phyloP scores from a whole-genome alignment of 108 stramenopile species.

The Nitzschia putrida region DNA sequence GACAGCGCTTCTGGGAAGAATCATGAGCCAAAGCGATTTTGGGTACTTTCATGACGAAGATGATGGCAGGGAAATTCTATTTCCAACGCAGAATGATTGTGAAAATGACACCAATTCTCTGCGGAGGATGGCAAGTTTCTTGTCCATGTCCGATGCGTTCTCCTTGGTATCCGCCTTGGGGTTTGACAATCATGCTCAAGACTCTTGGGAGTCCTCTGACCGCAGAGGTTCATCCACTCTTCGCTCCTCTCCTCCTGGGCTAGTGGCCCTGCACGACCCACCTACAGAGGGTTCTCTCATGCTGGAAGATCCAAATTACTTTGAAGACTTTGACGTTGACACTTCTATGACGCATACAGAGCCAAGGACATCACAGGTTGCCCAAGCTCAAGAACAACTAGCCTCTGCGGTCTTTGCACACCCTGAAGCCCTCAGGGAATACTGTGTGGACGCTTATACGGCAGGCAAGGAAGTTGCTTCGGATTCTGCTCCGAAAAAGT shows the following conservation, averaged over 20 bases:
- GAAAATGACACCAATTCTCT: not conserved
- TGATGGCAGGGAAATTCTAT: no score
- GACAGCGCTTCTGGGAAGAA: no score
- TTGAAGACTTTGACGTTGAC: no score
- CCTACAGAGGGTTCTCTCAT: no score
- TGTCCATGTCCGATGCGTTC: conserved; percentile 45
- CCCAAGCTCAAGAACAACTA: conserved; percentile 60
- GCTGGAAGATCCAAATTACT: no score
- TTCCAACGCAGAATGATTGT: no score
- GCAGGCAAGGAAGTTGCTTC: conserved; percentile 56
- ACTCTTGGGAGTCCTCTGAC: not conserved
- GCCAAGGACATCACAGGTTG: no score
- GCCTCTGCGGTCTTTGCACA: conserved; percentile 76
- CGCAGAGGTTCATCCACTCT: conserved; percentile 2
- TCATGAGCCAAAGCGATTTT: no score
- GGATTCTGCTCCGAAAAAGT: conserved; percentile 15
- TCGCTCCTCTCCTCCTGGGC: not conserved
- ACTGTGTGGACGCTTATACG: conserved; percentile 72
- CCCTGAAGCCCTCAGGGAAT: conserved; percentile 69
- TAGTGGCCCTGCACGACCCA: no score
- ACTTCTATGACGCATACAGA: no score
- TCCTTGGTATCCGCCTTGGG: conserved; percentile 15
- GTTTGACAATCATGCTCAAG: not conserved
- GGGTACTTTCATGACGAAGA: no score
- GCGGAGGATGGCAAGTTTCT: conserved; percentile 62